Evolutionary conservation across 768 basidiomycete species (phyloP), one percentile per base, ranked within the genome.

Genomic region (Boletus vermiculosoides): DNA sequence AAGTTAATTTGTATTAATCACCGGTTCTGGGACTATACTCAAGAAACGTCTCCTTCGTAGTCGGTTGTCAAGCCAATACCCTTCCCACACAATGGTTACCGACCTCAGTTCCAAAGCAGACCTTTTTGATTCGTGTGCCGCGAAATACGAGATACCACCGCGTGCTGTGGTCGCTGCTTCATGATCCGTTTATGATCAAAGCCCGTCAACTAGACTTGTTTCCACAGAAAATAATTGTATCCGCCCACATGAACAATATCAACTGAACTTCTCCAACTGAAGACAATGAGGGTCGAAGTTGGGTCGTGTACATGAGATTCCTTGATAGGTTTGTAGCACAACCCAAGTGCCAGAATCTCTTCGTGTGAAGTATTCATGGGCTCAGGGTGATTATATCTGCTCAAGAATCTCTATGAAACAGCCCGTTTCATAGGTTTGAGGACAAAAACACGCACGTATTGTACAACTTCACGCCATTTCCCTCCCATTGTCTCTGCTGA

Each of bases 1-100:
- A 70, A 60, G 85, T 78, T 31, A 39, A 52, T 25, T 28, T 48
- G 15, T 37, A 31, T 51, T 48, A 51, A 55, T 57, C 18, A 15
- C 55, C 47, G 2, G n/a, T 45, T 37, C 58, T 20, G 28, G 20
- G 18, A 40, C 28, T 50, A 33, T 48, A 54, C 36, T 57, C 52
- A 62, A 31, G 25, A 47, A 47, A 18, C 23, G 53, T 50, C 18
- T 37, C 46, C 37, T 60, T 48, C 44, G 4, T 48, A 83, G 81
- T 54, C 76, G 73, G 52, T 60, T 83, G 50, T 69, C 69, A 12
- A 75, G 72, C n/a, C 75, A 83, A 58, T 77, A 87, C 61, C 84
- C 90, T 9, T 70, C 75, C 6, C 87, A 92, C 73, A 88, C 88
- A n/a, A 68, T 89, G 56, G 86, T 88, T 15, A 62, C 70, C 10